Percentiles rank a stretch among this genome's conserved stretches.
phyloP scores from a whole-genome alignment of 352 stramenopile genomes.

The Phytopythium oedochilum region DNA sequence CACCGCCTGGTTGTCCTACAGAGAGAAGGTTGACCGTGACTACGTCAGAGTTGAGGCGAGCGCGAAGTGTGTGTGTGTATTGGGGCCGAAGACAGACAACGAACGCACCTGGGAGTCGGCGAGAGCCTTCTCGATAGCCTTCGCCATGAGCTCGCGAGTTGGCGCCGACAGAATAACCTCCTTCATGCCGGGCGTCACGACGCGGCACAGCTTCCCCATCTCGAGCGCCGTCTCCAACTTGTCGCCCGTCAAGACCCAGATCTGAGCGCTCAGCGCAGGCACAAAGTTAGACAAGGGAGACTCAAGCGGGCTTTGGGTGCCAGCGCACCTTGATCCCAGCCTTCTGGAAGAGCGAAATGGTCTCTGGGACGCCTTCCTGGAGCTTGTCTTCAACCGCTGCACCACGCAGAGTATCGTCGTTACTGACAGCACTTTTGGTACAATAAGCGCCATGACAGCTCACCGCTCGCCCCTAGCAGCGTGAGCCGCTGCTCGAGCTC shows the following conservation, averaged over 20 bases:
- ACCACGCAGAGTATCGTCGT: not conserved
- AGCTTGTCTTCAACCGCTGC: conserved; percentile 97
- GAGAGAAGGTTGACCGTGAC: not conserved
- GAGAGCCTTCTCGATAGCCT: conserved; percentile 44
- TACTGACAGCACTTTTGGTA: not conserved
- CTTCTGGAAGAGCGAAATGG: conserved; percentile 85
- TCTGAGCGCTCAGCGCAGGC: conserved; percentile 34
- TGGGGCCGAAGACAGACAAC: too few species aligned
- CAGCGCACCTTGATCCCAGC: conserved; percentile 96
- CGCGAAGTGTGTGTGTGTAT: too few species aligned
- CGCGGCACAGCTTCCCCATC: conserved; percentile 92
- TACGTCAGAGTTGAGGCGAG: too few species aligned
- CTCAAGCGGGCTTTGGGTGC: too few species aligned
- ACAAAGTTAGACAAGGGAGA: too few species aligned
- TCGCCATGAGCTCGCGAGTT: conserved; percentile 42
- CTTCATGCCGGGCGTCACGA: conserved; percentile 84
- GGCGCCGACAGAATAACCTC: conserved; percentile 51
- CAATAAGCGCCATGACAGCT: too few species aligned
- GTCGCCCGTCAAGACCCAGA: conserved; percentile 95
- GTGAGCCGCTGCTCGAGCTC: conserved; percentile 84
- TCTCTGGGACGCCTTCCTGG: conserved; percentile 95
- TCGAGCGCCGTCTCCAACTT: conserved; percentile 99
- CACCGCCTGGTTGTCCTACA: conserved; percentile 58
- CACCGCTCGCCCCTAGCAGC: conserved; percentile 83
- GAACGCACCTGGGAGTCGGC: conserved; percentile 29